Evolutionary conservation across 116 monocot genomes (phyloP).

Genomic region (Posidonia oceanica): DNA sequence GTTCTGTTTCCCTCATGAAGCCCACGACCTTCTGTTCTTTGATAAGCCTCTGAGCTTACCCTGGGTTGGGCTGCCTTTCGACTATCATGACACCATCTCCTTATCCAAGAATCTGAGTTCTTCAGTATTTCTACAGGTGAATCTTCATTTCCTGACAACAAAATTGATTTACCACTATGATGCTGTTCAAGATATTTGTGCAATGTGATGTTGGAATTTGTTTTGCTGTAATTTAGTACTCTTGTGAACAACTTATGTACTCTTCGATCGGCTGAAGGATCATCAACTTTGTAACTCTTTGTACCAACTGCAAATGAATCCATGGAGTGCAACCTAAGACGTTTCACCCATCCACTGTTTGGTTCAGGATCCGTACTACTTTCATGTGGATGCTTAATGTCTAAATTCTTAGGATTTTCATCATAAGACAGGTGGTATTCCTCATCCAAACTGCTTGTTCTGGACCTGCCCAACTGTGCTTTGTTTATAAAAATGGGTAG

Average conservation of each 20-base stretch:
- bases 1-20: slow-evolving; percentile 5
- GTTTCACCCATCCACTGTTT: slow-evolving; percentile 41
- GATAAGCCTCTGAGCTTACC: neutral
- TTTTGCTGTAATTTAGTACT: slow-evolving; percentile 17
- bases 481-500: too few species aligned
- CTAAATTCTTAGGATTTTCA: too few species aligned
- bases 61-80: neutral
- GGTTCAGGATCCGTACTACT: neutral
- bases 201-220: slow-evolving; percentile 8
- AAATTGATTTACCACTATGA: slow-evolving; percentile 2
- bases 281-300: slow-evolving; percentile 21
- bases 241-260: slow-evolving; percentile 4
- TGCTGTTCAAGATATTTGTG: slow-evolving; percentile 12
- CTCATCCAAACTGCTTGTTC: too few species aligned
- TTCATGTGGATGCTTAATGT: too few species aligned
- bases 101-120: slow-evolving; percentile 31
- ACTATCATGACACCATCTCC: slow-evolving; percentile 36
- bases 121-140: slow-evolving; percentile 14
- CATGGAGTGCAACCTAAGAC: slow-evolving; percentile 22
- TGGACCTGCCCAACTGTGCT: too few species aligned
- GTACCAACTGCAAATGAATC: slow-evolving; percentile 8
- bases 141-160: slow-evolving; percentile 29
- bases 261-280: slow-evolving; percentile 5
- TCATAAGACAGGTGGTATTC: too few species aligned
- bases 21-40: slow-evolving; percentile 9